These are phyloP conservation scores for Pestalotiopsis sp. DNA, from an alignment of 2,329 filamentous ascomycete genomes.

Conservation along the genomic window DNA sequence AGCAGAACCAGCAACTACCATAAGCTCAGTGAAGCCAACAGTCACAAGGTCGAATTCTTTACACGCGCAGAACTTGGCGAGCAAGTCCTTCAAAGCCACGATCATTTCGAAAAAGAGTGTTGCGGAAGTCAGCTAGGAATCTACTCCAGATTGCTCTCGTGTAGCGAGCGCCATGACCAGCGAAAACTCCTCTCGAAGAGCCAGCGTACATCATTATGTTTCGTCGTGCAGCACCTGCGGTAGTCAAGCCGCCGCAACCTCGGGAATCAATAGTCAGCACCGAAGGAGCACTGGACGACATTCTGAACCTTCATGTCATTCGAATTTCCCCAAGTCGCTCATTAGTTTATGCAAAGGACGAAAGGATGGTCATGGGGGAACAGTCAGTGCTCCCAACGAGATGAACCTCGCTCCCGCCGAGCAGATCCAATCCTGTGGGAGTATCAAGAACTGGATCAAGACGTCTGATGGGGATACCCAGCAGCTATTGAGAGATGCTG, in stretches of 20 bases:
- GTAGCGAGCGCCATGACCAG: background rate
- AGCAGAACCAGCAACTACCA: conserved; percentile 32
- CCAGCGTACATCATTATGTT: background rate
- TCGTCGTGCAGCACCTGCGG: background rate
- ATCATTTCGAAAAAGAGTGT: conserved; percentile 34
- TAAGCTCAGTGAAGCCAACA: conserved; percentile 28
- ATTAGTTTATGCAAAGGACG: background rate
- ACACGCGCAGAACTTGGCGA: background rate
- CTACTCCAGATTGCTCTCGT: conserved; percentile 15
- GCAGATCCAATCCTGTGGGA: background rate
- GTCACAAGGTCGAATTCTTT: conserved; percentile 16
- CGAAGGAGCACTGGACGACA: background rate
- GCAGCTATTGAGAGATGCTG: background rate
- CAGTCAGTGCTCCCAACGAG: background rate
- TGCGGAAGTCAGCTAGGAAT: conserved; percentile 33
- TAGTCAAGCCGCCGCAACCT: background rate
- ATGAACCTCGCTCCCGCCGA: background rate
- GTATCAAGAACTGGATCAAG: background rate
- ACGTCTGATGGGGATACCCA: background rate
- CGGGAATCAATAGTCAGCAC: background rate
- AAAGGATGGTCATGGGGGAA: background rate
- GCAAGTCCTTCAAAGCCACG: conserved; percentile 21
- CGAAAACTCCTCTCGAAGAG: too few species aligned
- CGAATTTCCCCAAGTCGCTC: background rate
- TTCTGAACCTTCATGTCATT: background rate